Evolutionary conservation across 139 green algal species (phyloP), one percentile per base, ranked within the genome.

Genomic region (Yamagishiella unicocca): DNA sequence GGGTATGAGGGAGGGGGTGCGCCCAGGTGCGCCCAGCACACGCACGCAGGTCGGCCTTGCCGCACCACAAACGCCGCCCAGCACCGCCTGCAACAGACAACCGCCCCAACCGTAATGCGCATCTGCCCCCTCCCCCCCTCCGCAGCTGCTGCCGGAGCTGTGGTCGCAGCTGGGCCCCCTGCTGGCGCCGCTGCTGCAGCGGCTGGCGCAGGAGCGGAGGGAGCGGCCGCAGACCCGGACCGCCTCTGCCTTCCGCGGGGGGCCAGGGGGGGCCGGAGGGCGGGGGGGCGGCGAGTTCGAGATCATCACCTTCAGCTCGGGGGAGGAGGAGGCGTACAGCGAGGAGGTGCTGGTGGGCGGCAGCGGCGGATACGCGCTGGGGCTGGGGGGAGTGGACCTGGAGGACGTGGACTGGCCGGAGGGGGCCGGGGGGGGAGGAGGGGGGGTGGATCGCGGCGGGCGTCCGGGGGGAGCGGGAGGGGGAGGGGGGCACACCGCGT

Each of bases 81-180:
- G n/a, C n/a, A n/a, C n/a, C n/a, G n/a, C 58, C 58, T 68, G 58
- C 58, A 29, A 22, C 22, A 27, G 6, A 35, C 19, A 17, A 68
- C 58, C 6, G 17, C 58, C 58, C 22, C 31, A 17, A 9, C 17
- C 58, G 19, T 68, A 17, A 68, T 35, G 19, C 58, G 58, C 58
- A 29, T 6, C 12, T 43, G 12, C n/a, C 31, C 29, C 9, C n/a
- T 9, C 21, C 72, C 42, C n/a, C 31, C 33, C 35, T 10, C 55
- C 53, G 12, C 79, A 85, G 79, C 61, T 85, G 4, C 79, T 85
- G 62, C 79, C 79, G 22, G 79, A 85, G 61, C 38, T 85, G 17
- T 85, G 79, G 79, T 46, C 42, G 4, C 61, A 42, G 21, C 79
- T 85, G 27, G 79, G 61, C 21, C 79, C 79, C 21, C 31, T 62